These are phyloP conservation scores for Aureobasidium namibiae DNA, from an alignment of 2,329 filamentous ascomycete genomes.

Conservation along the genomic window DNA sequence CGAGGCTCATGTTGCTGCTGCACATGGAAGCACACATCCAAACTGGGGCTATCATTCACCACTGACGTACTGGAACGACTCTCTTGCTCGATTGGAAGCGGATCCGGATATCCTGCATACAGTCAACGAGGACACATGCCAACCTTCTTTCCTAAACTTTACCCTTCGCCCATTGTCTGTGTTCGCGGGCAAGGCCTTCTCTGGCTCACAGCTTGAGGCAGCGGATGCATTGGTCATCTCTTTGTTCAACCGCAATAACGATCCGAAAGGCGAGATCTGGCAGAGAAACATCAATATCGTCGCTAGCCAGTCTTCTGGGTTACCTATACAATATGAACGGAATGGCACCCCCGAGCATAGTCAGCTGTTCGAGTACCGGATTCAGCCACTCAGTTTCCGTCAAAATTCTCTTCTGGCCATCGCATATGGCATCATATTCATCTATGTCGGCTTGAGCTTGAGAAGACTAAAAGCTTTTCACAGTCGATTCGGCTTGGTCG, in stretches of 20 bases:
- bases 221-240: slow-evolving; percentile 75
- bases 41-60: slow-evolving; percentile 74
- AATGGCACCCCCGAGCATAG: slow-evolving; percentile 27
- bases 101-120: slow-evolving; percentile 60
- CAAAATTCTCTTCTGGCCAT: slow-evolving; percentile 57
- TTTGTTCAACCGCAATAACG: slow-evolving; percentile 59
- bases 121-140: slow-evolving; percentile 56
- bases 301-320: slow-evolving; percentile 6
- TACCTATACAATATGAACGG: slow-evolving; percentile 5
- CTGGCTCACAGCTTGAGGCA: slow-evolving; percentile 57
- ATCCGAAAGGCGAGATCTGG: slow-evolving; percentile 58
- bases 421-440: slow-evolving; percentile 55
- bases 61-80: slow-evolving; percentile 71
- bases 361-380: slow-evolving; percentile 70
- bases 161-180: slow-evolving; percentile 71
- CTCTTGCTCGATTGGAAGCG: slow-evolving; percentile 45
- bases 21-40: background rate
- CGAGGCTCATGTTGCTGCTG: background rate
- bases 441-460: slow-evolving; percentile 60
- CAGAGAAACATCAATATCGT: slow-evolving; percentile 43
- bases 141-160: slow-evolving; percentile 61
- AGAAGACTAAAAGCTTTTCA: slow-evolving; percentile 66
- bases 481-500: slow-evolving; percentile 62
- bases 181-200: slow-evolving; percentile 72
- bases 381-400: slow-evolving; percentile 60